These are phyloP conservation scores for Auriscalpium vulgare DNA, from an alignment of 768 basidiomycete genomes.

Conservation along the genomic window DNA sequence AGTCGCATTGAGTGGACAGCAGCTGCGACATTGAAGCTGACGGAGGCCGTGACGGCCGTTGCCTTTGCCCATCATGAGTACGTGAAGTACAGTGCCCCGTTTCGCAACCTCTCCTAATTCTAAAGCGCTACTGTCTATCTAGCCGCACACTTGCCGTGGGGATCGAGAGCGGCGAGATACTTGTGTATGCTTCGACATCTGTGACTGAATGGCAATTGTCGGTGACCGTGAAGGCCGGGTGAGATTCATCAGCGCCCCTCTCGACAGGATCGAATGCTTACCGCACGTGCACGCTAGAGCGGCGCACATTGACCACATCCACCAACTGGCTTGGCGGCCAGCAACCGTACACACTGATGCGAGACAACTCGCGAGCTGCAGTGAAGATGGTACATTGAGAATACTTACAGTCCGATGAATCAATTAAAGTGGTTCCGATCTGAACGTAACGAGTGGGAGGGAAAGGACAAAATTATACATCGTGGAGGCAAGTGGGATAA, in stretches of 20 bases:
- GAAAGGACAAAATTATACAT: constrained; percentile 58
- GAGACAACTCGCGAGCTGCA: constrained; percentile 72
- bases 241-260: constrained; percentile 16
- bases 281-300: constrained; percentile 34
- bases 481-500: constrained; percentile 37
- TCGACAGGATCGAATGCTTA: not conserved
- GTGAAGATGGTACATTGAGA: constrained; percentile 88
- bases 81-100: too few relatives aligned
- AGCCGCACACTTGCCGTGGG: constrained; percentile 72
- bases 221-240: constrained; percentile 45
- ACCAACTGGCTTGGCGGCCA: constrained; percentile 76
- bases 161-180: constrained; percentile 72
- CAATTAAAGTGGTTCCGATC: constrained; percentile 18
- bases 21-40: constrained; percentile 54
- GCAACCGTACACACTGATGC: constrained; percentile 17
- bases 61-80: constrained; percentile 38
- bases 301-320: constrained; percentile 72
- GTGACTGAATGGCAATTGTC: constrained; percentile 40
- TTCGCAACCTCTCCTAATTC: too few relatives aligned
- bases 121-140: not conserved
- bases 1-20: constrained; percentile 41
- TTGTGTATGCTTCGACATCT: constrained; percentile 42
- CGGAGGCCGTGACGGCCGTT: constrained; percentile 80
- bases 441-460: constrained; percentile 13
- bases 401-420: constrained; percentile 30